phyloP scores from a whole-genome alignment of 2,329 filamentous ascomycete species.

The Fusarium marasasianum region DNA sequence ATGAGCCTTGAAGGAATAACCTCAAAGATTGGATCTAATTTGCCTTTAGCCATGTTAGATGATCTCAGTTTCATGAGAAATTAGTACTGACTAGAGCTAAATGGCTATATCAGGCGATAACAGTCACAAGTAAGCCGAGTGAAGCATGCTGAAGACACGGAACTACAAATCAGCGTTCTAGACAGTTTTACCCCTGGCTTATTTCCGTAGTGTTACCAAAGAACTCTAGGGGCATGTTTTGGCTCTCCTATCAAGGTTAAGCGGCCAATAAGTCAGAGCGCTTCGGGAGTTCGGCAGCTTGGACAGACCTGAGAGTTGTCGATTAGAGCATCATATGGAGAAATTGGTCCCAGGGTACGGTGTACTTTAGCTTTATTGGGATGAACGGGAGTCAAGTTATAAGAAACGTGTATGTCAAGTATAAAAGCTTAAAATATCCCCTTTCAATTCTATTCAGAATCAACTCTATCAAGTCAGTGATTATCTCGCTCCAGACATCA shows the following conservation, averaged over 20 bases:
- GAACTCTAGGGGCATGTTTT: not conserved
- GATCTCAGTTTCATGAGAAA: accelerated
- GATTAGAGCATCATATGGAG: not conserved
- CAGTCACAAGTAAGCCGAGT: not conserved
- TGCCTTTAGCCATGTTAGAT: accelerated
- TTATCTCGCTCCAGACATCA: no score
- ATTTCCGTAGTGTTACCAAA: not conserved
- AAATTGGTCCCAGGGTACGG: not conserved
- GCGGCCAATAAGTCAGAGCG: not conserved
- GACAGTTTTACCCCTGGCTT: not conserved
- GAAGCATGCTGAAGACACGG: not conserved
- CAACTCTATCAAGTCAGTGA: not conserved
- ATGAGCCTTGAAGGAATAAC: not conserved
- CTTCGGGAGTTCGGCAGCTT: not conserved
- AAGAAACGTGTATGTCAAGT: not conserved
- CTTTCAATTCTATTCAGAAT: not conserved
- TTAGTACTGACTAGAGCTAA: accelerated
- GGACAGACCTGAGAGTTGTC: no score
- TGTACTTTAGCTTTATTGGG: not conserved
- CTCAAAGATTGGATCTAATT: not conserved
- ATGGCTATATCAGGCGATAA: accelerated
- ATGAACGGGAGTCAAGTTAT: not conserved
- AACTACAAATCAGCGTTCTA: not conserved
- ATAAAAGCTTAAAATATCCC: not conserved
- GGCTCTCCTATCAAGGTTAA: not conserved